Conservation (phyloP, 257 asterid species). For the Salvia hispanica region DNA sequence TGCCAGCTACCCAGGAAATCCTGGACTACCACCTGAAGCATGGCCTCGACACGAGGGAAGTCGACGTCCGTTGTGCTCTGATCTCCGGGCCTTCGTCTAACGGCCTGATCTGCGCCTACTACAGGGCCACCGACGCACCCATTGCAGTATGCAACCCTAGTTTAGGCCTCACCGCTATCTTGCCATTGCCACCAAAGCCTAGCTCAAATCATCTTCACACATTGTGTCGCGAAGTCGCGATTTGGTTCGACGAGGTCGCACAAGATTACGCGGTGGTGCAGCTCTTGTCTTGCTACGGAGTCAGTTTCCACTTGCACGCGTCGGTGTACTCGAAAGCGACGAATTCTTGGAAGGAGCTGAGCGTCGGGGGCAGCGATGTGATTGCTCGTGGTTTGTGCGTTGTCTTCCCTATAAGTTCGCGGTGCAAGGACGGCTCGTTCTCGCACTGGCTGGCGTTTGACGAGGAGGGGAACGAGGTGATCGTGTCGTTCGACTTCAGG, state of each 20-base stretch:
- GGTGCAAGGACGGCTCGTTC: neutral
- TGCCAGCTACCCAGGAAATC: too few relatives aligned
- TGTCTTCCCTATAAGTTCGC: neutral
- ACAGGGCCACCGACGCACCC: too few relatives aligned
- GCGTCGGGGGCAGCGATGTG: neutral
- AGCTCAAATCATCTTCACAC: too few relatives aligned
- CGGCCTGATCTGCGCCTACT: neutral
- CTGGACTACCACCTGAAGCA: too few relatives aligned
- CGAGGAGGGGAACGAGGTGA: neutral
- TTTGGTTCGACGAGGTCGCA: neutral
- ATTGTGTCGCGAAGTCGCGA: neutral
- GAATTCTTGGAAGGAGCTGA: neutral
- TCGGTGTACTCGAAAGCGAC: neutral
- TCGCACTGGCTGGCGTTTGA: neutral
- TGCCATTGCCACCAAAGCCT: neutral
- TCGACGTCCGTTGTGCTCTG: too few relatives aligned
- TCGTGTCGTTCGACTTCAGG: constrained; percentile 12
- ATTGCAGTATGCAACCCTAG: constrained; percentile 17
- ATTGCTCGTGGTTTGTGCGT: neutral
- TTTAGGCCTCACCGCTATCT: neutral
- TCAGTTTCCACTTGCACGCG: neutral
- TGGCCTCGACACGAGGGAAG: too few relatives aligned
- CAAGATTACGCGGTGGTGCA: constrained; percentile 5
- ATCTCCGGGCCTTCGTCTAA: too few relatives aligned
- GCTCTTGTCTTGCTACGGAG: neutral